Base-by-base conservation (phyloP, 2,329 filamentous ascomycete genomes). In the Zymoseptoria pseudotritici region DNA sequence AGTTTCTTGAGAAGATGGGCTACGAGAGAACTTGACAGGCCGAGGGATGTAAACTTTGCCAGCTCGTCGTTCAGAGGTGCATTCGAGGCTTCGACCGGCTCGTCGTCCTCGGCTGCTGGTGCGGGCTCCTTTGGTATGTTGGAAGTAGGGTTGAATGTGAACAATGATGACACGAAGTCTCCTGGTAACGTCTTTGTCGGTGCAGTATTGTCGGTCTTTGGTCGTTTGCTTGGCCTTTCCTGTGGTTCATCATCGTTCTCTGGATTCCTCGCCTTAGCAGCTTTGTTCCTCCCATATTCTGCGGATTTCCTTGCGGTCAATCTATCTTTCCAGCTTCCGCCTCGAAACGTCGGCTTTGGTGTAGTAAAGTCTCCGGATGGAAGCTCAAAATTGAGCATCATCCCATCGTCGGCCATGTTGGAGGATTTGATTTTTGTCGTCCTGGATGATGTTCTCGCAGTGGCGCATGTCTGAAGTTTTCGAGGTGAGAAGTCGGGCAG, bases 271-370 rank as follows among this genome's bases (percentile, higher is more conserved):
- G 69, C 63, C 60, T 71, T 68, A 46, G 63, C 62, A 6, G 68
- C 67, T 61, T 72, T 80, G 63, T 77, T 81, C 62, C 78, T 75
- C 67, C 79, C 79, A 70, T 82, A 79, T 67, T 80, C 78, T 19
- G 82, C 80, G 61, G 82, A 80, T 74, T 89, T 89, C 75, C 91
- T 89, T 42, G 91, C 91, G 58, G 86, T 87, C 61, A 93, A 82
- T 63, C 94, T 84, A 72, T 96, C 92, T 71, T 89, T 88, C 94
- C 94, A 99, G 68, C 85, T 84, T n/a, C 94, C 94, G 67, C 94
- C 94, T 73, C 89, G 94, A 75, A 95, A 90, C 58, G 78, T 82
- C 66, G 81, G 80, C 81, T 82, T 79, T 11, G 88, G 82, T 66
- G 81, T 79, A 81, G 83, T 79, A 19, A 89, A 83, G 19, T 79